These are phyloP conservation scores for Paralagenidium karlingii DNA, from an alignment of 352 stramenopile species.

Conservation along the genomic window DNA sequence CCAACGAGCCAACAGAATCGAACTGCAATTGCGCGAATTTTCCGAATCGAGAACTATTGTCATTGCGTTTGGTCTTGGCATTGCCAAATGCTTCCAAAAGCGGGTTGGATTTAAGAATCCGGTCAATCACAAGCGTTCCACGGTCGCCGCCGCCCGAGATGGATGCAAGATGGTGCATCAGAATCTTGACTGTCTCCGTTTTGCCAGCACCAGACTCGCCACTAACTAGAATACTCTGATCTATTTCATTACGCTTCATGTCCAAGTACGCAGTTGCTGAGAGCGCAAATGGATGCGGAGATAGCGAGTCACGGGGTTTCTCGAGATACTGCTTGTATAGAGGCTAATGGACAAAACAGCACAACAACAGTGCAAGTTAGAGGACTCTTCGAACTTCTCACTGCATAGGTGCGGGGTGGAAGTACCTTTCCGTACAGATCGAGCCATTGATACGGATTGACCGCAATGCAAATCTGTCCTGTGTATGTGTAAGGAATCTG, in stretches of 20 bases:
- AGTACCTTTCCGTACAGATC: constrained; percentile 41
- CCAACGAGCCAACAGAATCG: constrained; percentile 35
- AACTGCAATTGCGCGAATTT: constrained; percentile 79
- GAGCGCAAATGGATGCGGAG: constrained; percentile 57
- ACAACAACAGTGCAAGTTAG: neutral
- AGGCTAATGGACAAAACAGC: constrained; percentile 6
- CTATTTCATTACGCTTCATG: constrained; percentile 56
- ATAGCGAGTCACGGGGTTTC: constrained; percentile 29
- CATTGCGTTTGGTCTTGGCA: constrained; percentile 74
- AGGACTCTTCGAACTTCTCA: neutral
- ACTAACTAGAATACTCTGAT: constrained; percentile 75
- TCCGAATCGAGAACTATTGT: constrained; percentile 72
- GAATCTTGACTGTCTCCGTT: constrained; percentile 86
- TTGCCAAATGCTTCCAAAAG: constrained; percentile 69
- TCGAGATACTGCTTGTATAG: constrained; percentile 58
- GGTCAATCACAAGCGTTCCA: constrained; percentile 62
- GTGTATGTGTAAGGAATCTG: constrained; percentile 76
- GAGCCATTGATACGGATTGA: constrained; percentile 77
- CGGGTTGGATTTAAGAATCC: constrained; percentile 68
- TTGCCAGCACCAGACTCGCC: constrained; percentile 60
- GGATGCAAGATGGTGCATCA: constrained; percentile 74
- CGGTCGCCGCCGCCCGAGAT: constrained; percentile 53
- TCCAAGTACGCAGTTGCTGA: constrained; percentile 53
- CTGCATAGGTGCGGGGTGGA: neutral
- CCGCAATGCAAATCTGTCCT: constrained; percentile 63